phyloP scores from a whole-genome alignment of 163 green algal species.

The Trebouxia gelatinosa region DNA sequence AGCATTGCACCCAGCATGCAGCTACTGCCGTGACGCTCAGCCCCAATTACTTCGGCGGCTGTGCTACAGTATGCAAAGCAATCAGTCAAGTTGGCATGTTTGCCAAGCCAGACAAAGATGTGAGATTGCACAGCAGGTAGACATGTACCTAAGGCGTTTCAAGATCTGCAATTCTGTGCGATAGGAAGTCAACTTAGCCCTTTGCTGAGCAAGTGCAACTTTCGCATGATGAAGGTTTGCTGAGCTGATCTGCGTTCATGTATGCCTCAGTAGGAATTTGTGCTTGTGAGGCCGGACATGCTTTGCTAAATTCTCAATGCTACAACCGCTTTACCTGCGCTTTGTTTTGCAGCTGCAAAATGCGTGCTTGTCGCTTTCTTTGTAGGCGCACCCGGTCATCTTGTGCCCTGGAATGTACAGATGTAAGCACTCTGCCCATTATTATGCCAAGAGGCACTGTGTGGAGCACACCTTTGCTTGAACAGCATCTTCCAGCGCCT shows the following conservation, averaged over 20 bases:
- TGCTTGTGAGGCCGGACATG: background rate
- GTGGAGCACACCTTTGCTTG: background rate
- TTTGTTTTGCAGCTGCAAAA: conserved; percentile 5
- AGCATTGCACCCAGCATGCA: too few species aligned
- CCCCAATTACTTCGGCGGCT: too few species aligned
- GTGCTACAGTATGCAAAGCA: too few species aligned
- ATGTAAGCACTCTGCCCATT: background rate
- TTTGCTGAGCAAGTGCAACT: background rate
- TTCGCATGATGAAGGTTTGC: background rate
- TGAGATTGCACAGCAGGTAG: background rate
- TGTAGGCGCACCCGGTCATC: background rate
- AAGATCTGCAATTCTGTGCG: background rate
- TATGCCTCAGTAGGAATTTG: background rate
- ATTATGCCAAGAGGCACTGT: background rate
- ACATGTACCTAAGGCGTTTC: conserved; percentile 12
- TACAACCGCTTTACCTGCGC: conserved; percentile 1
- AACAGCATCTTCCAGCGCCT: background rate
- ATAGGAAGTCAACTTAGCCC: background rate
- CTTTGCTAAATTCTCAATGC: too few species aligned
- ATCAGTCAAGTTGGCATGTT: too few species aligned
- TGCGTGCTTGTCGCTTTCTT: conserved; percentile 1
- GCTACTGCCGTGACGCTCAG: too few species aligned
- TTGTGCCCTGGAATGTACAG: background rate
- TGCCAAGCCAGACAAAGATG: too few species aligned
- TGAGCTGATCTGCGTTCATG: background rate